A percentile compares a stretch with the other conserved stretches of the same genome.
phyloP scores from a whole-genome alignment of 106 monocot species.

The Phalaenopsis equestris region DNA sequence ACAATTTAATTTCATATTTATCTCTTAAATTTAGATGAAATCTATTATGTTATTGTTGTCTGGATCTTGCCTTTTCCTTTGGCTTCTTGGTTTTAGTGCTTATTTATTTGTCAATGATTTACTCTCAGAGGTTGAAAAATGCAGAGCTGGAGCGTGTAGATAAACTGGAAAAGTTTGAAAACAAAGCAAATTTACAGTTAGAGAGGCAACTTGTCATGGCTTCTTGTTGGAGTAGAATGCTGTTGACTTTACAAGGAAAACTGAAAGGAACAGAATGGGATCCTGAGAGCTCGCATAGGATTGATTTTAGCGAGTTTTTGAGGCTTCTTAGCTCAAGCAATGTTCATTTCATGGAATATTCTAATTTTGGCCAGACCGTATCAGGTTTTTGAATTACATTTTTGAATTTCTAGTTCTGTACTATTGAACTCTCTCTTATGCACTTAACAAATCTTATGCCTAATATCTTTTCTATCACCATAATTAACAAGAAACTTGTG shows the following conservation, averaged over 20 bases:
- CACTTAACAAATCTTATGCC: neutral
- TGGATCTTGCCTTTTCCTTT: neutral
- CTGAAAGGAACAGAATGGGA: constrained; percentile 84
- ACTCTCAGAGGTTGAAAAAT: constrained; percentile 61
- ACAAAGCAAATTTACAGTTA: constrained; percentile 57
- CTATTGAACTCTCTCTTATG: neutral
- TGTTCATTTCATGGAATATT: constrained; percentile 82
- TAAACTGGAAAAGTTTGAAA: constrained; percentile 62
- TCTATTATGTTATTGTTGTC: neutral
- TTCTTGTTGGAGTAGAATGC: constrained; percentile 61
- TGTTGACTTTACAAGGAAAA: constrained; percentile 75
- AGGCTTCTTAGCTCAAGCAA: constrained; percentile 70
- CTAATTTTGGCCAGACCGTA: constrained; percentile 67
- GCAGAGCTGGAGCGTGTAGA: constrained; percentile 48
- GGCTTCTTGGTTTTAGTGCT: neutral
- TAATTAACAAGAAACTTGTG: neutral
- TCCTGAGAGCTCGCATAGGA: constrained; percentile 71
- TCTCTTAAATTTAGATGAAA: neutral
- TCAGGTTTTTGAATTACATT: constrained; percentile 38
- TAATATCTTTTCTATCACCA: neutral
- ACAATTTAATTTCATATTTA: too few species aligned
- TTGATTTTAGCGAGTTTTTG: constrained; percentile 68
- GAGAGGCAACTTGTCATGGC: constrained; percentile 80
- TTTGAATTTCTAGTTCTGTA: constrained; percentile 4
- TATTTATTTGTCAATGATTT: neutral